A percentile compares a stretch with the other conserved stretches of the same genome.
These are phyloP conservation scores for Mariannaea elegans DNA, from an alignment of 2,329 filamentous ascomycete genomes.

Conservation along the genomic window DNA sequence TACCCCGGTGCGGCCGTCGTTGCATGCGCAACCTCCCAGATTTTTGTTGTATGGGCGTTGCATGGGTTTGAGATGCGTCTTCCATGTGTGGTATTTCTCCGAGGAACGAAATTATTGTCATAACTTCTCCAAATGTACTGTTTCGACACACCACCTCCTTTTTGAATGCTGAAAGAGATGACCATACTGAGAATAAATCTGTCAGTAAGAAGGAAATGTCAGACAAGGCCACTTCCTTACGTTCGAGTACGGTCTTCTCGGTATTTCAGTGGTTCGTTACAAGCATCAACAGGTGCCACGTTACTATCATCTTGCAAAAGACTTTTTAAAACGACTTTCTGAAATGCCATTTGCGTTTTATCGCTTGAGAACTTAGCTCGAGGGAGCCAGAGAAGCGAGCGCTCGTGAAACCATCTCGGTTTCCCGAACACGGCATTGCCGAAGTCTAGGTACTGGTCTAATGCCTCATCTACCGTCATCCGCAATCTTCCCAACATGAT, in stretches of 20 bases:
- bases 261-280: slow-evolving; percentile 1
- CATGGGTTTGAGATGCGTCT: neutral
- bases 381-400: neutral
- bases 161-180: neutral
- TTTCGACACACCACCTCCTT: neutral
- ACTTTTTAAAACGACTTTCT: neutral
- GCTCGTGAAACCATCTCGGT: slow-evolving; percentile 14
- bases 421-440: slow-evolving; percentile 11
- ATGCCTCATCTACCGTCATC: slow-evolving; percentile 2
- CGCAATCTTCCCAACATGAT: slow-evolving; percentile 7
- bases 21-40: slow-evolving; percentile 14
- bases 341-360: neutral
- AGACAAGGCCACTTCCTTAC: neutral
- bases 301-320: neutral
- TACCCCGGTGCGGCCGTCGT: slow-evolving; percentile 6
- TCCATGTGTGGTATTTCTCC: neutral
- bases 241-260: slow-evolving; percentile 9
- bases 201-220: neutral
- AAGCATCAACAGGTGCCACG: neutral
- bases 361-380: slow-evolving; percentile 11
- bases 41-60: neutral
- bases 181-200: neutral
- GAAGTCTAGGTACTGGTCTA: neutral
- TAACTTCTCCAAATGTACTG: slow-evolving; percentile 1
- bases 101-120: neutral